Percentiles rank a stretch among this genome's conserved stretches.
Conservation (phyloP, 148 eudicot species). For the Chenopodium suecicum region DNA sequence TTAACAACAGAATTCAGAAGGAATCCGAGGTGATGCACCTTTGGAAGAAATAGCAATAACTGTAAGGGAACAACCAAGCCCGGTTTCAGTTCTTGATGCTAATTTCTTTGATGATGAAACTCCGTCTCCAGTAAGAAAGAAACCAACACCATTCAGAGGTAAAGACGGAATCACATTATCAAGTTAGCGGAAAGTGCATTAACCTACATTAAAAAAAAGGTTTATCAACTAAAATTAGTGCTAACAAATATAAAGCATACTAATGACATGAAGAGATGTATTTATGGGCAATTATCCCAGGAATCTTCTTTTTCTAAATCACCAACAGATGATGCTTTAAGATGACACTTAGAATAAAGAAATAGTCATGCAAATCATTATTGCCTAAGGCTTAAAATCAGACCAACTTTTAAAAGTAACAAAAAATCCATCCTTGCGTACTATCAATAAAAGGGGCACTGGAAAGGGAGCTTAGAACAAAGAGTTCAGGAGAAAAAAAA, state of each 20-base stretch:
- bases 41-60: conserved; percentile 34
- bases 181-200: background rate
- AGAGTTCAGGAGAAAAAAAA: background rate
- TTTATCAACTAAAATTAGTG: background rate
- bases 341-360: background rate
- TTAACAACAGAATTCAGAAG: conserved; percentile 40
- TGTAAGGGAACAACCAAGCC: conserved; percentile 80
- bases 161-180: conserved; percentile 1
- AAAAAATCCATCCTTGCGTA: background rate
- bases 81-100: conserved; percentile 78
- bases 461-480: background rate
- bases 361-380: background rate
- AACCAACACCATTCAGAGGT: conserved; percentile 53
- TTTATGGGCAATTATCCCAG: background rate
- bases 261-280: background rate
- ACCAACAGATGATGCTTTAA: background rate
- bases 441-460: background rate
- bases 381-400: background rate
- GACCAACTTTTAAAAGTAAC: background rate
- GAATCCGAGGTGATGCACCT: conserved; percentile 32
- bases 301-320: background rate
- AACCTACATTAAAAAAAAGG: background rate
- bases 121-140: conserved; percentile 76
- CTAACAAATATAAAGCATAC: background rate
- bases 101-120: conserved; percentile 61